Evolutionary conservation across 768 basidiomycete genomes (phyloP).

Genomic region (Nidularia sp.): DNA sequence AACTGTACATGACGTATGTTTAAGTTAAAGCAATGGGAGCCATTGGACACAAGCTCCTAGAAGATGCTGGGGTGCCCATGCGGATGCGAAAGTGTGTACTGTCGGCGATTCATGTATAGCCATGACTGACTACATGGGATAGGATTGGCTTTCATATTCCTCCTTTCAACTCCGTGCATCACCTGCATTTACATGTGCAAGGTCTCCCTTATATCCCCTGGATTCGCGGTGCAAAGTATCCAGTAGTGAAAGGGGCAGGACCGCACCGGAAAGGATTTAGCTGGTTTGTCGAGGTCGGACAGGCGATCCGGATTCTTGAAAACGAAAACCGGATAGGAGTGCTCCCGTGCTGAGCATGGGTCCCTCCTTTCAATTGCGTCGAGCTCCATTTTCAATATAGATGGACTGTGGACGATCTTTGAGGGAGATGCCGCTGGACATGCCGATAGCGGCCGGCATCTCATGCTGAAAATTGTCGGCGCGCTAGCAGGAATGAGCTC

Average conservation of each 20-base stretch:
- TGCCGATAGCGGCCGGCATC: too few species aligned
- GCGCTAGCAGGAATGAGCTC: too few species aligned
- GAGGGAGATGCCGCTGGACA: too few species aligned
- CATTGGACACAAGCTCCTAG: conserved; percentile 51
- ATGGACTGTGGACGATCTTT: too few species aligned
- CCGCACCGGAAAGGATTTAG: conserved; percentile 57
- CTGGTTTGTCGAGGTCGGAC: conserved; percentile 68
- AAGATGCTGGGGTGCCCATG: conserved; percentile 35
- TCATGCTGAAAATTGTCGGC: too few species aligned
- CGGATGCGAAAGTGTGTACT: conserved; percentile 39
- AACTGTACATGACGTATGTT: too few species aligned
- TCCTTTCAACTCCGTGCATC: conserved; percentile 68
- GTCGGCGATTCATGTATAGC: too few species aligned
- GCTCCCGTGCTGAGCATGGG: conserved; percentile 35
- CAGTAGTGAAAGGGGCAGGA: conserved; percentile 30
- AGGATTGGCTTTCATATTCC: conserved; percentile 84
- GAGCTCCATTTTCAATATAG: too few species aligned
- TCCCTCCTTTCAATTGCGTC: too few species aligned
- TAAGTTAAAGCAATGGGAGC: conserved; percentile 25
- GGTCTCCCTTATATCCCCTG: conserved; percentile 56
- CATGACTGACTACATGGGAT: not conserved
- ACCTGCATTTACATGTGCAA: conserved; percentile 75
- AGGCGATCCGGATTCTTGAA: conserved; percentile 59
- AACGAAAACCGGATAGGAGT: conserved; percentile 45
- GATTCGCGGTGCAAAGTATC: conserved; percentile 42